Percentiles rank a stretch among this genome's conserved stretches.
Conservation (phyloP, 768 basidiomycete species). For the Hysterangium stoloniferum region DNA sequence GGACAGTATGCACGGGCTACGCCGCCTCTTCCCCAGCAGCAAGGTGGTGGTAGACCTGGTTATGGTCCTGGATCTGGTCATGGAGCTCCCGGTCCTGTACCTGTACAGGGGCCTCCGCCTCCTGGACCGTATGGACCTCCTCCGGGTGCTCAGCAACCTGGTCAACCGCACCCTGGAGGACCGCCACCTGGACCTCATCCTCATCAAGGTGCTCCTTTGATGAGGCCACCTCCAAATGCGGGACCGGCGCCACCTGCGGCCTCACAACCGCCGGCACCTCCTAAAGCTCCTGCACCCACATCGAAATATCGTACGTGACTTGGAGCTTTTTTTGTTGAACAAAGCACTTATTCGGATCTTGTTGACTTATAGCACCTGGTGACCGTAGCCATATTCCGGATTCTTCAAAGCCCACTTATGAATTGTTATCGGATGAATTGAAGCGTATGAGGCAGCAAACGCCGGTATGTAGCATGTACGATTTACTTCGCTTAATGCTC, state of each 20-base stretch:
- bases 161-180: constrained; percentile 10
- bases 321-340: too few species aligned
- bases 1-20: constrained; percentile 32
- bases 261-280: constrained; percentile 23
- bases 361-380: constrained; percentile 58
- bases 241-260: constrained; percentile 16
- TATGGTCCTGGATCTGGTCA: constrained; percentile 22
- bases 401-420: constrained; percentile 52
- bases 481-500: constrained; percentile 1
- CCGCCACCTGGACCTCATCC: constrained; percentile 15
- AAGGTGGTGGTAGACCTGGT: constrained; percentile 22
- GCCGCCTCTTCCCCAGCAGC: constrained; percentile 33
- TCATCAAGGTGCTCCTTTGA: constrained; percentile 23
- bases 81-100: constrained; percentile 18
- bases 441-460: constrained; percentile 60
- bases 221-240: constrained; percentile 19
- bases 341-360: not conserved
- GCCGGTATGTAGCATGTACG: constrained; percentile 46
- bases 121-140: constrained; percentile 28
- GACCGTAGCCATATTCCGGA: constrained; percentile 91
- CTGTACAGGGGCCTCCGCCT: constrained; percentile 21
- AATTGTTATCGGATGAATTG: constrained; percentile 57
- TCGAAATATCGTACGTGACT: constrained; percentile 53
- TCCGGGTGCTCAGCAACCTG: constrained; percentile 15
- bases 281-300: constrained; percentile 32